phyloP scores from a whole-genome alignment of 192 early-diverging fungal species.

The Backusella australiensis region DNA sequence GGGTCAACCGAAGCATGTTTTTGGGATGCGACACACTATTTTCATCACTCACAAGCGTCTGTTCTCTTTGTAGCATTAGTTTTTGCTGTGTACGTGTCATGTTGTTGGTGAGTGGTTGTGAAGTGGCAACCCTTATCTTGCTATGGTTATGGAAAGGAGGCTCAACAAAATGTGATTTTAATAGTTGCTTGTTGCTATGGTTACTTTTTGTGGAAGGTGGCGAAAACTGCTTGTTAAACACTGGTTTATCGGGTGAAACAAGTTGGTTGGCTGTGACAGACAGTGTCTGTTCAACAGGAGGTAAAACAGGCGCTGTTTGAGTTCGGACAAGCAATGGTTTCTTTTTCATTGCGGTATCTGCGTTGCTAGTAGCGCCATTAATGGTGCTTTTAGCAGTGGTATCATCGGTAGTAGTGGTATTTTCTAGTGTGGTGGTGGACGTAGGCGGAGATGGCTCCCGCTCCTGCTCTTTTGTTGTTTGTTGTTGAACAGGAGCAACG shows the following conservation, averaged over 20 bases:
- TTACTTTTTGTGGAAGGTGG: background rate
- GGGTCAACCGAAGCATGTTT: constrained; percentile 38
- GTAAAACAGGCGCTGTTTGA: background rate
- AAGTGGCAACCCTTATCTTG: background rate
- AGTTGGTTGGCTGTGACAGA: background rate
- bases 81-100: constrained; percentile 49
- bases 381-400: background rate
- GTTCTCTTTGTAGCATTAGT: constrained; percentile 38
- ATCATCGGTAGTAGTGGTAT: background rate
- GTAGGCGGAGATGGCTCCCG: background rate
- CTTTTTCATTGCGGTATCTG: background rate
- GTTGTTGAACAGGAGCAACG: background rate
- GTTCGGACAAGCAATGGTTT: background rate
- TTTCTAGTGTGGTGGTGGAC: background rate
- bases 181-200: background rate
- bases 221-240: background rate
- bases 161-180: constrained; percentile 6
- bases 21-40: constrained; percentile 39
- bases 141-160: background rate
- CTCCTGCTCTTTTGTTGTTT: background rate
- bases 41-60: constrained; percentile 39
- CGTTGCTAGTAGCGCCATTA: background rate
- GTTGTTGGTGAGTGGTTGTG: background rate
- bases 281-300: background rate
- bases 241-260: background rate